Conservation (phyloP, 495 filamentous ascomycete genomes). For the Hypoxylon fuscum region DNA sequence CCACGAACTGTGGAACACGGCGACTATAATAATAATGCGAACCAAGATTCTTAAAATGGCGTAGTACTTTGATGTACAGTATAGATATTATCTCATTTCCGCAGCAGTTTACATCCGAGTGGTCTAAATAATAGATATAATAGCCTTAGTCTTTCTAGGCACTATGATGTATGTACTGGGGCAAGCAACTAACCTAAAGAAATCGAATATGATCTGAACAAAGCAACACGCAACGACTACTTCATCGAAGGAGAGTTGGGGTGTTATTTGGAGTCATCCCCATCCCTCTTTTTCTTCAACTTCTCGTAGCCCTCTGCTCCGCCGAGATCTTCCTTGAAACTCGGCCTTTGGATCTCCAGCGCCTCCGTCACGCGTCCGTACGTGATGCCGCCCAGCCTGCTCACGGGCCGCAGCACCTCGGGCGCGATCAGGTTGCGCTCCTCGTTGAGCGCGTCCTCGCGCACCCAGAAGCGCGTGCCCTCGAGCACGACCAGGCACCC, state of each 20-base stretch:
- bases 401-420: constrained; percentile 74
- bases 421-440: constrained; percentile 76
- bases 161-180: too few relatives aligned
- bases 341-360: constrained; percentile 79
- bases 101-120: too few relatives aligned
- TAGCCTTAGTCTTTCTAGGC: too few relatives aligned
- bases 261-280: neutral
- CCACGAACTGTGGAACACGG: too few relatives aligned
- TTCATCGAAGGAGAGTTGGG: neutral
- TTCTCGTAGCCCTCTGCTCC: constrained; percentile 50
- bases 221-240: neutral
- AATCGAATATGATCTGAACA: neutral
- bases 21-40: too few relatives aligned
- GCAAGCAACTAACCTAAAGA: neutral
- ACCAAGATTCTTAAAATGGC: too few relatives aligned
- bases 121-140: too few relatives aligned
- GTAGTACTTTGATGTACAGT: too few relatives aligned
- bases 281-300: constrained; percentile 40
- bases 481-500: constrained; percentile 81
- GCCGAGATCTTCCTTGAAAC: constrained; percentile 63
- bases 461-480: constrained; percentile 85
- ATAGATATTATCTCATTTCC: too few relatives aligned
- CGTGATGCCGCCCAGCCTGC: constrained; percentile 83
- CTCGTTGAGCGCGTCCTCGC: constrained; percentile 88
- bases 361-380: constrained; percentile 77